Evolutionary conservation across 257 asterid genomes (phyloP).

Genomic region (Coffea canephora): DNA sequence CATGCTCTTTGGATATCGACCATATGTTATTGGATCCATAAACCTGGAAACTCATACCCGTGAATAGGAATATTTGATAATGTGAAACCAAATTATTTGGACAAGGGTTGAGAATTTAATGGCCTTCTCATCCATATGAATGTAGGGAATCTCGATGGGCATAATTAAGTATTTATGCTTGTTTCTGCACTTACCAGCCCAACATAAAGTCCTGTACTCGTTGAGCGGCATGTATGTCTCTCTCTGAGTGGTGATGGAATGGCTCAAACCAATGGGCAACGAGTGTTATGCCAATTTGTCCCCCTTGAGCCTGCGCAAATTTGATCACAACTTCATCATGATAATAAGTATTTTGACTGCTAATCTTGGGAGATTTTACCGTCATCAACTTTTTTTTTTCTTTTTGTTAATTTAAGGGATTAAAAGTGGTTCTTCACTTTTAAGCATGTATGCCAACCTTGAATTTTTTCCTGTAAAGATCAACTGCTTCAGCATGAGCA

Average conservation of each 20-base stretch:
- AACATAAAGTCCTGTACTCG: conserved; percentile 28
- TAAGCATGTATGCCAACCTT: conserved; percentile 24
- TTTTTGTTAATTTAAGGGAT: too few species aligned
- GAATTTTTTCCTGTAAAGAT: conserved; percentile 31
- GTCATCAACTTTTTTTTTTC: too few species aligned
- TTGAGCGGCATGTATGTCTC: conserved; percentile 14
- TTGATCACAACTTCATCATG: too few species aligned
- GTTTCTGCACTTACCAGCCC: conserved; percentile 26
- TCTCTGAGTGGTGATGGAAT: neutral
- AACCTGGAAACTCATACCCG: conserved; percentile 13
- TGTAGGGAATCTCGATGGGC: too few species aligned
- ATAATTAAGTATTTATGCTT: too few species aligned
- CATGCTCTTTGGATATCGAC: conserved; percentile 30
- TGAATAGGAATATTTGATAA: too few species aligned
- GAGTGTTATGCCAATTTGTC: conserved; percentile 48
- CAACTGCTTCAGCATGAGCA: conserved; percentile 43
- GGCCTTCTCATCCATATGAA: too few species aligned
- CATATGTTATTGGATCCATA: conserved; percentile 23
- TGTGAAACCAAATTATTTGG: too few species aligned
- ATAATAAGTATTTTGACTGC: too few species aligned
- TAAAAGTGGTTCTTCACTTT: too few species aligned
- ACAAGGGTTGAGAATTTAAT: too few species aligned
- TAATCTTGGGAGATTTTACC: too few species aligned
- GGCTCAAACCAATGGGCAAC: conserved; percentile 52
- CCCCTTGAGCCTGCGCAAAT: conserved; percentile 42